Evolutionary conservation across 306 rosid species (phyloP), one percentile per base, ranked within the genome.

Genomic region (Prunus mira): DNA sequence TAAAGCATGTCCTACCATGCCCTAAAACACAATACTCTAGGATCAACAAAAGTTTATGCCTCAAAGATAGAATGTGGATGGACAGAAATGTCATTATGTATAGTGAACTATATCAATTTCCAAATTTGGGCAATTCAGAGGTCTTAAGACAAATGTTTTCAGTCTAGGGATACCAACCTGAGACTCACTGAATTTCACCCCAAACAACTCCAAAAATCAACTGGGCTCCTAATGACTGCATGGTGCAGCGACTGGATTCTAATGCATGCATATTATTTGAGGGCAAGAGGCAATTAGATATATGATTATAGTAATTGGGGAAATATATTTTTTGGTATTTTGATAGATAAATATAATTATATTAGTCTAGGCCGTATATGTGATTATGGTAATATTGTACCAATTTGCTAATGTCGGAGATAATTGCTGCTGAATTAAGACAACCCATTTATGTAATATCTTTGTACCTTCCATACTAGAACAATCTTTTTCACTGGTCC

Each of bases 1-100:
- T 30, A 30, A 62, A 15, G 28, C 43, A 14, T 62, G 19, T 62
- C 67, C 12, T 28, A 15, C 50, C 49, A 65, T 65, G 14, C 47
- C 47, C 15, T 34, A 65, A 32, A 65, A 10, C 49, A 17, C 49
- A 20, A 28, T 56, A 22, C 27, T 56, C 25, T 65, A 65, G 50
- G 69, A 65, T 19, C 25, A 65, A 65, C 69, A 19, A 12, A 63
- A 63, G 46, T n/a, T 63, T 63, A 30, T 63, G 69, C 69, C 20
- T 65, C 69, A 65, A 65, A 12, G 12, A 34, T 65, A 65, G 6
- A 3, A 63, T 63, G 18, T 65, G 24, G 24, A 65, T 18, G 49
- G 49, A 32, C 49, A 9, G 19, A 34, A 32, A 18, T 11, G 18
- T 34, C 25, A 34, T 12, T 47, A 18, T 18, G 46, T 64, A 34